Evolutionary conservation across 2,329 filamentous ascomycete species (phyloP).

Genomic region (Diaporthe velutina): DNA sequence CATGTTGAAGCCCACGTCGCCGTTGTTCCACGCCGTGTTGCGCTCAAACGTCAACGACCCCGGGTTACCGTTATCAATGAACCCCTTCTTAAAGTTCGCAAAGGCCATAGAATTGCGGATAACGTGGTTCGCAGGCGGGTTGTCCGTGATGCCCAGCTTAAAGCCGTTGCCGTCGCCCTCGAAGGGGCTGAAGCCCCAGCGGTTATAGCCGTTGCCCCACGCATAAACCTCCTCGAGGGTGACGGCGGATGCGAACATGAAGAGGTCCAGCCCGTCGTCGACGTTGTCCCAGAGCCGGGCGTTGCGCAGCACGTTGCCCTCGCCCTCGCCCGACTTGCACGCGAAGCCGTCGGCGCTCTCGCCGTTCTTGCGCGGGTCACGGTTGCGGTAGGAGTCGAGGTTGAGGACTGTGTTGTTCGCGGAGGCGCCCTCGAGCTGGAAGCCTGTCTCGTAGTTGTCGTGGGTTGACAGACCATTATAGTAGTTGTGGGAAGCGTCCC

Average conservation of each 20-base stretch:
- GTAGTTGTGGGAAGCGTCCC: constrained; percentile 53
- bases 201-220: constrained; percentile 61
- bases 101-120: constrained; percentile 60
- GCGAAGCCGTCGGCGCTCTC: constrained; percentile 64
- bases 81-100: constrained; percentile 57
- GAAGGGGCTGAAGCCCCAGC: constrained; percentile 58
- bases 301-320: constrained; percentile 59
- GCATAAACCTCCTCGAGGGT: constrained; percentile 58
- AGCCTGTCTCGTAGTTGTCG: constrained; percentile 54
- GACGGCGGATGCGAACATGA: constrained; percentile 48
- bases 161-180: constrained; percentile 62
- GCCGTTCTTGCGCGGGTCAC: constrained; percentile 63
- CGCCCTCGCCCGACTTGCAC: constrained; percentile 59
- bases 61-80: constrained; percentile 59
- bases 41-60: constrained; percentile 54
- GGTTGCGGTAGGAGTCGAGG: constrained; percentile 58
- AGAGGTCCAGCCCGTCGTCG: constrained; percentile 56
- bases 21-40: constrained; percentile 62
- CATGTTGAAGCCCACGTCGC: constrained; percentile 21
- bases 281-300: constrained; percentile 65
- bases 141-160: constrained; percentile 57
- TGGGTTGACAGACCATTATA: constrained; percentile 52
- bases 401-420: constrained; percentile 55
- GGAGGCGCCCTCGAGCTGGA: constrained; percentile 50
- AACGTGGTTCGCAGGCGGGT: constrained; percentile 56